Evolutionary conservation across 306 rosid species (phyloP).

Genomic region (Dryas drummondii): DNA sequence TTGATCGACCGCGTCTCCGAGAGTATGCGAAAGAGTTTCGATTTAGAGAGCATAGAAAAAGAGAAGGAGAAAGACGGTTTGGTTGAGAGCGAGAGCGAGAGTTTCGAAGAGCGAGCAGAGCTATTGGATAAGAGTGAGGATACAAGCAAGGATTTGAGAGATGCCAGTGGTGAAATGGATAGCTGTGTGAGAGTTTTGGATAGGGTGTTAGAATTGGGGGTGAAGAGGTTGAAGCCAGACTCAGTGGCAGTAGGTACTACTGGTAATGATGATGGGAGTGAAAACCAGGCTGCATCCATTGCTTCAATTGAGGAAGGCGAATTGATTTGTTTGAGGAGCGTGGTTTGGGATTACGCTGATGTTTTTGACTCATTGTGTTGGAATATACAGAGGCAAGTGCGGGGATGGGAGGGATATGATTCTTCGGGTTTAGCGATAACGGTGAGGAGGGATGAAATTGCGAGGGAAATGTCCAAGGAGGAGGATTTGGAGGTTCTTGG

Average conservation of each 20-base stretch:
- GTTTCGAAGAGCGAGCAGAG: conserved; percentile 32
- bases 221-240: conserved; percentile 58
- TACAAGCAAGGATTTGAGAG: conserved; percentile 25
- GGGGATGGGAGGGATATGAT: conserved; percentile 51
- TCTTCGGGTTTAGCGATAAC: conserved; percentile 49
- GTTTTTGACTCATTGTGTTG: conserved; percentile 68
- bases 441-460: conserved; percentile 40
- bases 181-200: conserved; percentile 54
- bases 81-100: conserved; percentile 21
- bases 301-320: conserved; percentile 54
- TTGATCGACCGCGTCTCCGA: conserved; percentile 63
- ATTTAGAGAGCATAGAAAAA: conserved; percentile 37
- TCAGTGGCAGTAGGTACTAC: conserved; percentile 14
- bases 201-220: conserved; percentile 67
- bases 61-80: conserved; percentile 32
- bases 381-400: conserved; percentile 66
- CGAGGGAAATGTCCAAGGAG: conserved; percentile 4
- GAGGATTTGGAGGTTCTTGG: conserved; percentile 58
- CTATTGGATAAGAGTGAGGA: conserved; percentile 31
- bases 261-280: conserved; percentile 28
- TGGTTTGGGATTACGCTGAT: conserved; percentile 56
- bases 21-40: conserved; percentile 28
- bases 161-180: conserved; percentile 29
- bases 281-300: conserved; percentile 14
- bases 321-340: conserved; percentile 52